Base-by-base conservation (phyloP, 1,139 yeast species). In the Hemisphaericaspora xylofermentans region DNA sequence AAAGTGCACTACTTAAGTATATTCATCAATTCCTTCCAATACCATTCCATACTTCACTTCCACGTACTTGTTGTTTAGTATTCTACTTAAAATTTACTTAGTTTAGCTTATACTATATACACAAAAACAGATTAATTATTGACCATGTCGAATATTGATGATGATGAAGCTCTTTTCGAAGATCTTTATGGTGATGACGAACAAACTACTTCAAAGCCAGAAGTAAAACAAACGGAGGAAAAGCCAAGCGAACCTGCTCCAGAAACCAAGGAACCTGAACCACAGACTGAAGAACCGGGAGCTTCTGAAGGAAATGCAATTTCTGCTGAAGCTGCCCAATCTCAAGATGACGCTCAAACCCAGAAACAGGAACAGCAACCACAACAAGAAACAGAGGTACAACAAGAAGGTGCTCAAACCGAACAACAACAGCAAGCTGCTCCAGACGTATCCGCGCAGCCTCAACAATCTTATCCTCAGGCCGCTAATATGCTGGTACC, bases 131-230 rank as follows among this genome's bases (percentile, higher is more conserved):
- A 33, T 22, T 18, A 28, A 30, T 27, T 38, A 19, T 33, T 38
- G 38, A 48, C 31, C 37, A 80, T 80, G 86, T 78, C 88, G 45
- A 64, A 74, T 45, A 67, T 75, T 53, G 89, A 83, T 60, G 96
- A 88, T 68, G 96, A 88, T 66, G 96, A 88, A 65, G 89, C 86
- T 53, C 74, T 71, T 64, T 85, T 85, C 63, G 88, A 84, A 63
- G 93, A 85, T 63, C 82, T 85, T 64, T 85, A 85, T 32, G 63
- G 60, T 24, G 61, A 58, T 25, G 53, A 50, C 24, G 59, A 58
- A 28, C 42, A 46, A 39, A 33, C 43, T 10, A 24, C 40, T 24
- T 16, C 42, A 21, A 44, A 43, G 26, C 42, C 43, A 32, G 50
- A 45, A 33, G 46, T 36, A 33, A 43, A 43, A 37, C 51, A 42